Percentiles rank a stretch among this genome's conserved stretches.
Conservation (phyloP, 495 filamentous ascomycete genomes). For the Talaromyces proteolyticus region DNA sequence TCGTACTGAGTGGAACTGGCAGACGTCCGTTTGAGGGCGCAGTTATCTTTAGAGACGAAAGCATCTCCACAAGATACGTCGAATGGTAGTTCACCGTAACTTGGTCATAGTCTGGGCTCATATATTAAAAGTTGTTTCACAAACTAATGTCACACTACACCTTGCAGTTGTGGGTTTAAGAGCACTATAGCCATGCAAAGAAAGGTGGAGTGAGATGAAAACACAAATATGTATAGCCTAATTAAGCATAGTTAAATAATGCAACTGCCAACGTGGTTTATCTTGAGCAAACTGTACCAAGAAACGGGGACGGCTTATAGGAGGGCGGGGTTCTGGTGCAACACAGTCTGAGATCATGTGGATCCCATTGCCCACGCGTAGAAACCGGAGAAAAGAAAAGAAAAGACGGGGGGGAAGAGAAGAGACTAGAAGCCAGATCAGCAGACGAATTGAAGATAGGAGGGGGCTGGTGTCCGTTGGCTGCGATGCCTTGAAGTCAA, state of each 20-base stretch:
- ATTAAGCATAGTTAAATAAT: neutral
- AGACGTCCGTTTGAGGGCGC: constrained; percentile 4
- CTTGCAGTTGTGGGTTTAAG: constrained; percentile 1
- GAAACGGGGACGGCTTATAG: neutral
- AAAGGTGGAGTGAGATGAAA: neutral
- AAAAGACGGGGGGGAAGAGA: neutral
- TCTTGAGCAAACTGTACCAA: neutral
- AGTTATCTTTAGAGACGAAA: constrained; percentile 1
- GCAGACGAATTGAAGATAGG: neutral
- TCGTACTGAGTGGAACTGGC: constrained; percentile 7
- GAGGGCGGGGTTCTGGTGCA: neutral
- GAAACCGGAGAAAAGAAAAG: neutral
- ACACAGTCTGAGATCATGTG: neutral
- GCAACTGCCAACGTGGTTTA: neutral
- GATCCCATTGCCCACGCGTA: neutral
- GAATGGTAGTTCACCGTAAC: constrained; percentile 1
- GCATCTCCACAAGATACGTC: constrained; percentile 1
- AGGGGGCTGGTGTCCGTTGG: too few species aligned
- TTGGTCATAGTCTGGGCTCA: neutral
- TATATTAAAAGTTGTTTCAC: neutral
- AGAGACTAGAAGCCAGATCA: neutral
- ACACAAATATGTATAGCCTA: neutral
- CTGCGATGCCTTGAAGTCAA: neutral
- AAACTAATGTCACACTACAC: neutral
- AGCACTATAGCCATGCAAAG: too few species aligned